phyloP scores from a whole-genome alignment of 495 filamentous ascomycete species.

The Massariosphaeria phaeospora region DNA sequence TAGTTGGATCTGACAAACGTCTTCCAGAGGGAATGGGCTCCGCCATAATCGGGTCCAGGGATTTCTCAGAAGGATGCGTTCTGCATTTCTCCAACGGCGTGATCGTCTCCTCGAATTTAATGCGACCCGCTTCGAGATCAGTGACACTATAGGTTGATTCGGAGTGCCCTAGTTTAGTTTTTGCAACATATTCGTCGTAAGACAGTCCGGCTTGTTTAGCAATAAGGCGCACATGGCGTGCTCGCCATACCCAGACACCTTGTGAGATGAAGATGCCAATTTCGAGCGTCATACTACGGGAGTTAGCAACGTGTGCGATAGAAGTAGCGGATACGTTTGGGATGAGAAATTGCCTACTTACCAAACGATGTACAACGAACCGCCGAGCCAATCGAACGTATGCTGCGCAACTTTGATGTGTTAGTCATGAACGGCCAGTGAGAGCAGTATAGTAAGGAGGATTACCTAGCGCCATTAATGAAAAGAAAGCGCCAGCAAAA shows the following conservation, averaged over 20 bases:
- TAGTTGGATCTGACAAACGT: no score
- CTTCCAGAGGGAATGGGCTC: no score
- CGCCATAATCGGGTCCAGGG: not conserved
- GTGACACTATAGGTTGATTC: slow-evolving; percentile 2
- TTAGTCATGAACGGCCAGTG: not conserved
- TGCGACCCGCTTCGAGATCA: slow-evolving; percentile 10
- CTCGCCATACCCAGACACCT: slow-evolving; percentile 61
- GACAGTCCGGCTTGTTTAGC: slow-evolving; percentile 54
- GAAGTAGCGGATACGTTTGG: not conserved
- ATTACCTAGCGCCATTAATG: slow-evolving; percentile 53
- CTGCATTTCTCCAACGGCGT: slow-evolving; percentile 6
- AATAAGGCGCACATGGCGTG: slow-evolving; percentile 53
- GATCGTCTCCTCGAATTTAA: not conserved
- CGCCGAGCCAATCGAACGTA: slow-evolving; percentile 65
- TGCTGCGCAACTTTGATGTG: slow-evolving; percentile 55
- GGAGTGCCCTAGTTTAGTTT: slow-evolving; percentile 13
- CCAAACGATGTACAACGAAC: slow-evolving; percentile 64
- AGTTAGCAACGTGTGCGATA: not conserved
- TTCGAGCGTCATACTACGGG: slow-evolving; percentile 56
- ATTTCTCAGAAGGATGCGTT: not conserved
- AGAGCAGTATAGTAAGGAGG: not conserved
- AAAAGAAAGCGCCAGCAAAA: slow-evolving; percentile 68
- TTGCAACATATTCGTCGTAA: slow-evolving; percentile 59
- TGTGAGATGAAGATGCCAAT: slow-evolving; percentile 65
- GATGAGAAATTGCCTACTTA: slow-evolving; percentile 36